Conservation (phyloP, 257 asterid species). For the Solanum clarkiae region DNA sequence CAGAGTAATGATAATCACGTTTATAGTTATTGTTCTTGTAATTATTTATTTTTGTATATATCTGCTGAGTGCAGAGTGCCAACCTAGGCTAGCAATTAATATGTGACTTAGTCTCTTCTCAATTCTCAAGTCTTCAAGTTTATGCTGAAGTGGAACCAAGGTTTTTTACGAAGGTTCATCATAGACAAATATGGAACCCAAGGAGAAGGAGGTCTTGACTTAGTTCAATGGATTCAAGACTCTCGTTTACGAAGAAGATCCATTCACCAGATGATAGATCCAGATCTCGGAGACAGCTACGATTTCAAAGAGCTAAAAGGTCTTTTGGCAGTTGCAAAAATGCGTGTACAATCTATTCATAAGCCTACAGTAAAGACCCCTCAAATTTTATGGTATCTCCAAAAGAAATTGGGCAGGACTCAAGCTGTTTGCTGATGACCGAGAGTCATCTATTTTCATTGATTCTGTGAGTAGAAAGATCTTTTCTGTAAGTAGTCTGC, state of each 20-base stretch:
- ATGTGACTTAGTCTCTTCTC: not conserved
- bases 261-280: conserved; percentile 64
- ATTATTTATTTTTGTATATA: not conserved
- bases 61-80: not conserved
- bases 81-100: not conserved
- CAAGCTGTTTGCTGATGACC: not conserved
- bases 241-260: conserved; percentile 29
- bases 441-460: not conserved
- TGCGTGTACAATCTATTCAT: conserved; percentile 49
- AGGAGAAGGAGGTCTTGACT: conserved; percentile 35
- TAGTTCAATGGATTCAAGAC: conserved; percentile 69
- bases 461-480: not conserved
- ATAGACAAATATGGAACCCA: not conserved
- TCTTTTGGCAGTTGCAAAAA: conserved; percentile 63
- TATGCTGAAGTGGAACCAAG: not conserved
- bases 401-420: conserved; percentile 40
- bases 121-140: not conserved
- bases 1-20: not conserved
- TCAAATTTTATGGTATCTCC: conserved; percentile 68
- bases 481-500: not conserved
- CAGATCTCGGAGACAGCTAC: conserved; percentile 72
- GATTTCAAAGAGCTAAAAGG: conserved; percentile 45
- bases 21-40: not conserved
- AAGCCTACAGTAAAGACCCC: conserved; percentile 28
- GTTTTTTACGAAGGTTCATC: not conserved